Percentiles rank a stretch among this genome's conserved stretches.
Conservation (phyloP, 805 yeast species). For the Tetrapisispora arboricola region DNA sequence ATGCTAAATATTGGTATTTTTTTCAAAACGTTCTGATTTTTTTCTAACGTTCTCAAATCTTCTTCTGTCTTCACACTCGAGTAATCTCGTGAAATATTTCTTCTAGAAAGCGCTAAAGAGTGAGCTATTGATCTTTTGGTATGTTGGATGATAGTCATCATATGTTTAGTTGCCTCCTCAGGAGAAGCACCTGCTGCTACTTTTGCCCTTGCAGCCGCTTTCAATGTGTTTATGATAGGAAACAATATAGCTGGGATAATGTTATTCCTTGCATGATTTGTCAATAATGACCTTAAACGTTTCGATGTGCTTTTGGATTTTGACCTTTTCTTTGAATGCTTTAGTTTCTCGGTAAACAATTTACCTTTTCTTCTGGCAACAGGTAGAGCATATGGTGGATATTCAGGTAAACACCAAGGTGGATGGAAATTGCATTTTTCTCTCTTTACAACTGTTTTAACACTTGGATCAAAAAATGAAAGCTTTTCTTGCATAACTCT, state of each 20-base stretch:
- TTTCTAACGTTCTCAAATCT: slow-evolving; percentile 5
- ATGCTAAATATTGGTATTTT: slow-evolving; percentile 20
- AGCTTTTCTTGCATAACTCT: background rate
- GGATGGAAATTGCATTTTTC: slow-evolving; percentile 27
- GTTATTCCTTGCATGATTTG: slow-evolving; percentile 10
- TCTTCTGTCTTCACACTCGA: slow-evolving; percentile 7
- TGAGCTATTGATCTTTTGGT: slow-evolving; percentile 24
- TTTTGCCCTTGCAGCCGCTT: slow-evolving; percentile 27
- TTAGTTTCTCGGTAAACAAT: background rate
- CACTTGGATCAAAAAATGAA: slow-evolving; percentile 8
- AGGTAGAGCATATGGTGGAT: slow-evolving; percentile 27
- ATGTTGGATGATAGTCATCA: slow-evolving; percentile 23
- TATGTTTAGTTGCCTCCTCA: slow-evolving; percentile 23
- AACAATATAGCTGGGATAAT: slow-evolving; percentile 21
- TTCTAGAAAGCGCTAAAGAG: slow-evolving; percentile 15
- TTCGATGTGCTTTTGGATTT: slow-evolving; percentile 2
- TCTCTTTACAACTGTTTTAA: slow-evolving; percentile 21
- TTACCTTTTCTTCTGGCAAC: slow-evolving; percentile 21
- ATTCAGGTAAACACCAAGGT: slow-evolving; percentile 25
- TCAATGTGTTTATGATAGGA: slow-evolving; percentile 26
- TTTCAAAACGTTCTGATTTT: slow-evolving; percentile 3
- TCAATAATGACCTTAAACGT: slow-evolving; percentile 3
- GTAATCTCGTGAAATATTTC: slow-evolving; percentile 3
- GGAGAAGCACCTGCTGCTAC: slow-evolving; percentile 28
- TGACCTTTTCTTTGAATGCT: slow-evolving; percentile 1